Percentiles rank a stretch among this genome's conserved stretches.
Conservation (phyloP, 108 stramenopile genomes). For the Schizochytrium sp. region DNA sequence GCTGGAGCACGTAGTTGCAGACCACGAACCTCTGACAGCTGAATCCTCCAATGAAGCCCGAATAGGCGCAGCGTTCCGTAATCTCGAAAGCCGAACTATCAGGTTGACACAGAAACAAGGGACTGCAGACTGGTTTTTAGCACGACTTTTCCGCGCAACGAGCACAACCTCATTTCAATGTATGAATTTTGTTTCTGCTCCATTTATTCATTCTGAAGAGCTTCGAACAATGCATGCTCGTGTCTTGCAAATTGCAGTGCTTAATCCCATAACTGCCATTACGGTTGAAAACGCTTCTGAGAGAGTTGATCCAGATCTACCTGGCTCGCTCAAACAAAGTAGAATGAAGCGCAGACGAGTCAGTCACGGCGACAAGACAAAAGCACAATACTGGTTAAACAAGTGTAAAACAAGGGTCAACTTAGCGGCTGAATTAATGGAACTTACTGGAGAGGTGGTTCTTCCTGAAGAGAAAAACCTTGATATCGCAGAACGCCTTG, state of each 20-base stretch:
- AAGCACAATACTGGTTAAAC: no score
- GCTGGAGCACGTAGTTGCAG: no score
- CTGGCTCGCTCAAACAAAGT: no score
- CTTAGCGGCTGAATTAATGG: no score
- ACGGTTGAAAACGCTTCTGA: neutral
- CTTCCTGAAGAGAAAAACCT: no score
- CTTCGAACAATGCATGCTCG: neutral
- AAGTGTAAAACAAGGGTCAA: no score
- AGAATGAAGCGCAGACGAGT: no score
- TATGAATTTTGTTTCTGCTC: neutral
- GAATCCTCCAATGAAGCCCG: constrained; percentile 58
- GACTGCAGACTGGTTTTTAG: neutral
- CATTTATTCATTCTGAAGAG: neutral
- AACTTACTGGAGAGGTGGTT: no score
- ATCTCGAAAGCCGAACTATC: neutral
- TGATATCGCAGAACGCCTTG: no score
- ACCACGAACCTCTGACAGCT: no score
- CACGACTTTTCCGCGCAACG: neutral
- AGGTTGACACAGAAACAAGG: neutral
- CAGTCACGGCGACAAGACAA: no score
- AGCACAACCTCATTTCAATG: neutral
- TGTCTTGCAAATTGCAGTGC: neutral
- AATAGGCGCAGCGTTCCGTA: neutral
- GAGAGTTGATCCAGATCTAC: neutral
- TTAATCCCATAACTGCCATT: neutral